Evolutionary conservation across 441 rosid genomes (phyloP).

Genomic region (Pelargonium citronellum): DNA sequence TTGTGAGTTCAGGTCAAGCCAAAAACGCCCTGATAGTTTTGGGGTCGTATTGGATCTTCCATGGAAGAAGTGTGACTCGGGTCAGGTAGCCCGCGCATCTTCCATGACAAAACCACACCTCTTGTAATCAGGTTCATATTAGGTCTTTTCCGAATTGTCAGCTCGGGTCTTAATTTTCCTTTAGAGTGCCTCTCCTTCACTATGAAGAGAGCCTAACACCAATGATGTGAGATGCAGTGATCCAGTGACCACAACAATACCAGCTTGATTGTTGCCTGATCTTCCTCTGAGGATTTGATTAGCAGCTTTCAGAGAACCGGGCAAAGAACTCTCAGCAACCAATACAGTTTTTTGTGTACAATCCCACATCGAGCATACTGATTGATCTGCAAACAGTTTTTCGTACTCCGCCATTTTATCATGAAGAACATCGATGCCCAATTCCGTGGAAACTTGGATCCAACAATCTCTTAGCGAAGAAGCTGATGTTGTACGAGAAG

Average conservation of each 20-base stretch:
- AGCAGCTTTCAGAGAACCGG: conserved; percentile 36
- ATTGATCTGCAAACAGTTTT: conserved; percentile 19
- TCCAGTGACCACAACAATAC: conserved; percentile 65
- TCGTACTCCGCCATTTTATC: conserved; percentile 25
- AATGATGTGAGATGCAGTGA: conserved; percentile 68
- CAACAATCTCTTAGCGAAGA: conserved; percentile 52
- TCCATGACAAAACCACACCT: no score
- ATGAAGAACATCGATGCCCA: conserved; percentile 32
- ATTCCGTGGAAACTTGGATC: conserved; percentile 53
- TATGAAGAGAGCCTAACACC: conserved; percentile 37
- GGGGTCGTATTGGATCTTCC: no score
- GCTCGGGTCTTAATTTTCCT: no score
- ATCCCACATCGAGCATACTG: conserved; percentile 2
- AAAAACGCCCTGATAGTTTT: no score
- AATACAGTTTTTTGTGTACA: conserved; percentile 30
- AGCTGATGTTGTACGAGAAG: conserved; percentile 51
- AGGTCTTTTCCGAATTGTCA: no score
- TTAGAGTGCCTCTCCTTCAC: background rate
- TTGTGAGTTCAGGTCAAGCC: no score
- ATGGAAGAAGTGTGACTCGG: no score
- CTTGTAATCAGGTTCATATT: no score
- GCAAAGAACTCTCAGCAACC: conserved; percentile 32
- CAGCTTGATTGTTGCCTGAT: conserved; percentile 21
- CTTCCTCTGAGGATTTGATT: conserved; percentile 38
- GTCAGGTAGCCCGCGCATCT: no score